These are phyloP conservation scores for Sicyos edulis DNA, from an alignment of 306 rosid genomes.

Conservation along the genomic window DNA sequence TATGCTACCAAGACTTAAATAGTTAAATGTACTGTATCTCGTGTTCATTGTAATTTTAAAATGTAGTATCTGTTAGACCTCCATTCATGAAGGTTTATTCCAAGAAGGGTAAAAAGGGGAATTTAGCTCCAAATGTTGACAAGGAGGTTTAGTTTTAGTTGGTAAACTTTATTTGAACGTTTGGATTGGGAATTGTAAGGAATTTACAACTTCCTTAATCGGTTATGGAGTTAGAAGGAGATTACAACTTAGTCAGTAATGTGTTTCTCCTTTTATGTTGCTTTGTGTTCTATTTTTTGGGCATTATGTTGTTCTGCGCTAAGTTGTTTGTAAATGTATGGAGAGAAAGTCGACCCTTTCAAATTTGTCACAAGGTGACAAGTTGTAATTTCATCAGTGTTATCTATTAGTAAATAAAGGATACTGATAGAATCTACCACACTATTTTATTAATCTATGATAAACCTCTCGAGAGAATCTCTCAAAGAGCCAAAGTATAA, in stretches of 20 bases:
- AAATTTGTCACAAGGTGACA: no score
- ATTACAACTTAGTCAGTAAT: neutral
- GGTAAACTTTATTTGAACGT: neutral
- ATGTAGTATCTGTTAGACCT: neutral
- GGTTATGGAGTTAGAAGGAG: neutral
- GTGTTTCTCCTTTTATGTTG: neutral
- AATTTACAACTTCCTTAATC: no score
- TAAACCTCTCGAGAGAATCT: no score
- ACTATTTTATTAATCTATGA: no score
- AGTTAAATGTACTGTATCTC: neutral
- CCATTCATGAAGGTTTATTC: neutral
- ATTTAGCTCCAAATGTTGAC: neutral
- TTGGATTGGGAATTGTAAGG: neutral
- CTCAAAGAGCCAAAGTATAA: no score
- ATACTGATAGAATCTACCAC: no score
- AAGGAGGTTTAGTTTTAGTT: neutral
- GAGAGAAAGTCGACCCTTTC: no score
- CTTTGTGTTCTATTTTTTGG: neutral
- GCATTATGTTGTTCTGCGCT: neutral
- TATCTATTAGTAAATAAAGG: no score
- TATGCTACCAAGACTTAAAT: neutral
- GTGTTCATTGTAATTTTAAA: neutral
- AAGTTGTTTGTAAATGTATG: neutral
- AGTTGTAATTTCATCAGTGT: neutral
- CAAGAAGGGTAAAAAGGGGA: neutral